These are phyloP conservation scores for Albizia julibrissin DNA, from an alignment of 306 rosid genomes.

Conservation along the genomic window DNA sequence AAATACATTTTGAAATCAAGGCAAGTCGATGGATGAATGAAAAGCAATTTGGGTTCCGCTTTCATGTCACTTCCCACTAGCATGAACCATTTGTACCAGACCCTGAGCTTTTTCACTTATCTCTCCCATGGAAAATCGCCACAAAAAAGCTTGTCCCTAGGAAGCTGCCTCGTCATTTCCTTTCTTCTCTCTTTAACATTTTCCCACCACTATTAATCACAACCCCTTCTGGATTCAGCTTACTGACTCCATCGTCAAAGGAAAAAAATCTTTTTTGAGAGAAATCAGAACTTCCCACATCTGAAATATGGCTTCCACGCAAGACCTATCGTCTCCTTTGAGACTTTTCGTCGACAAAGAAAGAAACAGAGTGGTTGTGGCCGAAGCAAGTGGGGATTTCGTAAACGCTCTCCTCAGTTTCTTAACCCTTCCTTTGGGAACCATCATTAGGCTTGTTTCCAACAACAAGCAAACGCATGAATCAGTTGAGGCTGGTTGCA, in stretches of 20 bases:
- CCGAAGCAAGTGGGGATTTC: neutral
- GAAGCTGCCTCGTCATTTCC: neutral
- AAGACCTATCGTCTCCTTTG: neutral
- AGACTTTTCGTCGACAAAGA: neutral
- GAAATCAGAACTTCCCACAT: neutral
- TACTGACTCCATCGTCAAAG: neutral
- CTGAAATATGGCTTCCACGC: neutral
- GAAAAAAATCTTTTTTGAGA: neutral
- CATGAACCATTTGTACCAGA: no score
- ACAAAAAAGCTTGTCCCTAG: neutral
- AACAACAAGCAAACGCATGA: neutral
- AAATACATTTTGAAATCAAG: no score
- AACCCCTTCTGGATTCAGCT: neutral
- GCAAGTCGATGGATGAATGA: neutral
- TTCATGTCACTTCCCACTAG: no score
- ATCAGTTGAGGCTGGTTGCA: neutral
- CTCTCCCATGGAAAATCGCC: neutral
- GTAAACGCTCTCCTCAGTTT: neutral
- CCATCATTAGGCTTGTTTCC: neutral
- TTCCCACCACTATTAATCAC: neutral
- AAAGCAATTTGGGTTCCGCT: no score
- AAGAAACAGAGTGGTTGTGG: neutral
- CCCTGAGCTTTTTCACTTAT: no score
- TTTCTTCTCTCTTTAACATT: neutral
- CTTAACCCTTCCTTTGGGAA: neutral